Conservation (phyloP, 176 grass and related monocot genomes). For the Aegilops speltoides region DNA sequence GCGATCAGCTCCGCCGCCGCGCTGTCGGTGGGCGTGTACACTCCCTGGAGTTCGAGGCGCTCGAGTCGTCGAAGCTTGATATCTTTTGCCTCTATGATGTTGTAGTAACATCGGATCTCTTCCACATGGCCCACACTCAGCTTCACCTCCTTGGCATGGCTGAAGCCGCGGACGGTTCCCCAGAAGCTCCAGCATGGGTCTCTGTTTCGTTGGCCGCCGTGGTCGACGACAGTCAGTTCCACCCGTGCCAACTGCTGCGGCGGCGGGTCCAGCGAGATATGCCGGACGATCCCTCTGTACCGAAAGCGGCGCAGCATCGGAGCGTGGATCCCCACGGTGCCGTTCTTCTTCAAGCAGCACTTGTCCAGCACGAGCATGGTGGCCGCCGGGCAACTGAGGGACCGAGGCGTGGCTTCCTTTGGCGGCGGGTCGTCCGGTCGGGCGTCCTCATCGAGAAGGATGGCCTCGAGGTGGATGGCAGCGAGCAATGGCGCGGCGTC, state of each 20-base stretch:
- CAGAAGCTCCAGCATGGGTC: too few relatives aligned
- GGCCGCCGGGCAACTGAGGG: background rate
- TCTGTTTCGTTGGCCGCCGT: too few relatives aligned
- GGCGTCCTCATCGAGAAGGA: background rate
- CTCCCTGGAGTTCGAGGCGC: constrained; percentile 5
- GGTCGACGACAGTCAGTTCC: too few relatives aligned
- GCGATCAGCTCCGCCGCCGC: background rate
- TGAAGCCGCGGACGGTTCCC: too few relatives aligned
- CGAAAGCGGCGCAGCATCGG: background rate
- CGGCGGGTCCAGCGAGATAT: background rate
- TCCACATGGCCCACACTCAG: too few relatives aligned
- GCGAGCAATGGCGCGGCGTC: background rate
- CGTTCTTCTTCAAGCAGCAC: background rate
- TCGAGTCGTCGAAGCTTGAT: background rate
- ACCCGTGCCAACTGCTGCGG: too few relatives aligned
- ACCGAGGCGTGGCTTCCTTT: background rate
- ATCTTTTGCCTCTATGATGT: too few relatives aligned
- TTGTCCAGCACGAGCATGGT: background rate
- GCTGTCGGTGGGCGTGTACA: background rate
- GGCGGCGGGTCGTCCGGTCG: background rate
- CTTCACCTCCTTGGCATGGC: too few relatives aligned
- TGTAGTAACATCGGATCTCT: too few relatives aligned
- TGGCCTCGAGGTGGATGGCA: background rate
- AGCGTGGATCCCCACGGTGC: background rate
- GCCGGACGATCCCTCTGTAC: background rate